Base-by-base conservation (phyloP, 306 rosid species). In the Pachyrhizus erosus region DNA sequence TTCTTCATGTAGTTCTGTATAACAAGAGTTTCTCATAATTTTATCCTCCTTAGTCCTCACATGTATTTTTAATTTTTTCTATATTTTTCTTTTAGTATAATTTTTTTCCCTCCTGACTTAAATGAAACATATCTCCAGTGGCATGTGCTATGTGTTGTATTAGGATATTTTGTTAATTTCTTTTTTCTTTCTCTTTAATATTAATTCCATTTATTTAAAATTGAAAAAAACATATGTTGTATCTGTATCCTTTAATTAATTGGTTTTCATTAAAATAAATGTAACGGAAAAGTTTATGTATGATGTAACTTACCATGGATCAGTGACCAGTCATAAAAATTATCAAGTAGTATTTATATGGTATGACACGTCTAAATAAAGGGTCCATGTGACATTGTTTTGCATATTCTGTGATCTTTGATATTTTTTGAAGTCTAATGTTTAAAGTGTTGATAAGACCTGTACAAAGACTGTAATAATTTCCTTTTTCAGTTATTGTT, bases 11-110 rank as follows among this genome's bases (percentile, higher is more conserved):
- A 34, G 73, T 67, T 67, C 2, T 64, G 58, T 55, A 20, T 72
- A 45, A 49, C 49, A 43, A 49, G 23, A 57, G 12, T 80, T 77
- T 73, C 48, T 68, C 64, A 64, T 20, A 77, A 57, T 67, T 73
- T 66, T 79, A 34, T 79, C 15, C 84, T 74, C 65, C 26, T 66
- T 67, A 80, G 20, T 75, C 74, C 5, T 11, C 27, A 73, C 39
- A 34, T 79, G 13, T 62, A 2, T 70, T 60, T 70, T 15, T 27
- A 24, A n/a, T 74, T 51, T 65, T 57, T 34, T 51, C 18, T 70
- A 70, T 83, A 51, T 17, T 65, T 51, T 73, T 40, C 26, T 55
- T 21, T 57, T 23, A 7, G 4, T 6, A 33, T 49, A 15, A 40
- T 48, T 73, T 52, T 52, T 68, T 31, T 58, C 33, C 33, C 55